Percentiles rank a stretch among this genome's conserved stretches.
These are phyloP conservation scores for Coemansia aciculifera DNA, from an alignment of 192 early-diverging fungal genomes.

Conservation along the genomic window DNA sequence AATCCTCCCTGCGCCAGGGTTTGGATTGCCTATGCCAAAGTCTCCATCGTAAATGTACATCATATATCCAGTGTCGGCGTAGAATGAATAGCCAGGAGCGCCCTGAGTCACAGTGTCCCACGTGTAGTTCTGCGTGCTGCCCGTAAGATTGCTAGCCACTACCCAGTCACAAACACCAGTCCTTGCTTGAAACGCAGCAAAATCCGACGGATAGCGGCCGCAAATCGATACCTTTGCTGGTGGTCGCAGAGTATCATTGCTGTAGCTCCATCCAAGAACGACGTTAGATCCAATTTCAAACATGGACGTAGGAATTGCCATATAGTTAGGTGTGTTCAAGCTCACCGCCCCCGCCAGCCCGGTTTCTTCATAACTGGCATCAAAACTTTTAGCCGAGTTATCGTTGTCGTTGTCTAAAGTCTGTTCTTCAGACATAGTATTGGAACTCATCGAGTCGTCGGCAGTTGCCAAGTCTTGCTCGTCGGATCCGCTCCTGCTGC, in stretches of 20 bases:
- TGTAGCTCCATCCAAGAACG: slow-evolving; percentile 41
- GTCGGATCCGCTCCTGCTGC: background rate
- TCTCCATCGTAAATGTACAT: slow-evolving; percentile 50
- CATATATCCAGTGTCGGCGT: slow-evolving; percentile 31
- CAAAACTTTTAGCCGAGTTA: slow-evolving; percentile 16
- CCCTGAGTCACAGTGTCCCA: slow-evolving; percentile 48
- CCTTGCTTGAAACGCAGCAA: background rate
- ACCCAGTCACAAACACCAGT: slow-evolving; percentile 38
- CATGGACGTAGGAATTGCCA: slow-evolving; percentile 37
- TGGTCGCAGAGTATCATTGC: slow-evolving; percentile 27
- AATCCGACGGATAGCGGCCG: slow-evolving; percentile 31
- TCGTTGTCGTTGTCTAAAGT: background rate
- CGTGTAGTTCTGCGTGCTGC: slow-evolving; percentile 27
- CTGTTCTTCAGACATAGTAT: background rate
- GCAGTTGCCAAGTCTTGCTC: background rate
- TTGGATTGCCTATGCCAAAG: slow-evolving; percentile 24
- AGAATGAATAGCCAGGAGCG: slow-evolving; percentile 32
- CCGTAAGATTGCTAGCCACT: slow-evolving; percentile 44
- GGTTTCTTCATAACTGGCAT: slow-evolving; percentile 41
- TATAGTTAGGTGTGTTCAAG: slow-evolving; percentile 34
- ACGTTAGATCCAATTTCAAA: slow-evolving; percentile 45
- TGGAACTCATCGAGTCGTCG: background rate
- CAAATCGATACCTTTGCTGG: slow-evolving; percentile 44
- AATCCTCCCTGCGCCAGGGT: slow-evolving; percentile 36
- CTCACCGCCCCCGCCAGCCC: slow-evolving; percentile 30